Percentiles rank a stretch among this genome's conserved stretches.
phyloP scores from a whole-genome alignment of 192 early-diverging fungal genomes.

The Cladochytrium replicatum region DNA sequence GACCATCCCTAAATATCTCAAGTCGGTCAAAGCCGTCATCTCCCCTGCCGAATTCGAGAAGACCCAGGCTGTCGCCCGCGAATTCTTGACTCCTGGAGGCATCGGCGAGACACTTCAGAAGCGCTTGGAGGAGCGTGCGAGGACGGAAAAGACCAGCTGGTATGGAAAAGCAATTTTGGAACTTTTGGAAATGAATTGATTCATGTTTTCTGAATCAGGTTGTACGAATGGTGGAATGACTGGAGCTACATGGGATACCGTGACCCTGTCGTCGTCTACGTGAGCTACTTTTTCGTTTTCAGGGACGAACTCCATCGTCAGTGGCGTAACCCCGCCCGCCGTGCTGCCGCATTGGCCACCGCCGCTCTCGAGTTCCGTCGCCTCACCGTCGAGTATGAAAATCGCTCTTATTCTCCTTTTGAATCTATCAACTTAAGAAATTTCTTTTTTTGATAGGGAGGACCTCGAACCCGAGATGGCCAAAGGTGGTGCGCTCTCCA shows the following conservation, averaged over 20 bases:
- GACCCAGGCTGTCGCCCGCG: slow-evolving; percentile 54
- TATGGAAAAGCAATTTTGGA: background rate
- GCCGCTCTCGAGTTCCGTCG: slow-evolving; percentile 82
- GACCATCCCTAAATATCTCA: slow-evolving; percentile 76
- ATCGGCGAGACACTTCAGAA: slow-evolving; percentile 75
- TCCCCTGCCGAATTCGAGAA: slow-evolving; percentile 58
- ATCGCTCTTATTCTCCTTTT: slow-evolving; percentile 4
- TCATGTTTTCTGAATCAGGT: slow-evolving; percentile 4
- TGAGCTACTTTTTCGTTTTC: slow-evolving; percentile 93
- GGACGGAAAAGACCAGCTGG: slow-evolving; percentile 73
- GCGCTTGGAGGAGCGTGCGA: slow-evolving; percentile 65
- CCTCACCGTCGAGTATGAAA: slow-evolving; percentile 59
- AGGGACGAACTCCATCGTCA: slow-evolving; percentile 64
- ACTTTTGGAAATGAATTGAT: slow-evolving; percentile 2
- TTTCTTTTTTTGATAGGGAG: slow-evolving; percentile 24
- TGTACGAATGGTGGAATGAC: slow-evolving; percentile 22
- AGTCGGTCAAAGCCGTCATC: slow-evolving; percentile 54
- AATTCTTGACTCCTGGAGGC: slow-evolving; percentile 75
- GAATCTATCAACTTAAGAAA: background rate
- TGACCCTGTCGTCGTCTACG: slow-evolving; percentile 91
- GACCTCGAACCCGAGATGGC: slow-evolving; percentile 75
- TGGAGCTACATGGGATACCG: slow-evolving; percentile 90
- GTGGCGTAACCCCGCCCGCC: slow-evolving; percentile 61
- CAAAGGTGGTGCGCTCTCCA: slow-evolving; percentile 68
- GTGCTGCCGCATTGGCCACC: slow-evolving; percentile 84